These are phyloP conservation scores for Claviceps arundinis DNA, from an alignment of 2,329 filamentous ascomycete species.

Conservation along the genomic window DNA sequence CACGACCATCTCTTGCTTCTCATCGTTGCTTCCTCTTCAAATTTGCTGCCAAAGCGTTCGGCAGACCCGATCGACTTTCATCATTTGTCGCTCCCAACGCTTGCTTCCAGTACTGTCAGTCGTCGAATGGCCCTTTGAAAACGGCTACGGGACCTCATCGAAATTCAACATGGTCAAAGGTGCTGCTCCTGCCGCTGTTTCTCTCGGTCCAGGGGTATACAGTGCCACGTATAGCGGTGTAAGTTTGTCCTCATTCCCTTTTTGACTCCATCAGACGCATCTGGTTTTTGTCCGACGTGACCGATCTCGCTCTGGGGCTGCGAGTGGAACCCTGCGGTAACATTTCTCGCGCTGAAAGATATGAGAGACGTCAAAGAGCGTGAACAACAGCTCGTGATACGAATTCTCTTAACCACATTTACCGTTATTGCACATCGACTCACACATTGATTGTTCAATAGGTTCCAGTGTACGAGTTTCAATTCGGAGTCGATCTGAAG, in stretches of 20 bases:
- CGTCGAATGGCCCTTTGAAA: background rate
- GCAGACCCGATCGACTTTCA: background rate
- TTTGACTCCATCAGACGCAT: background rate
- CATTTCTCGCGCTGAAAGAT: background rate
- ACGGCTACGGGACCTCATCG: slow-evolving; percentile 2
- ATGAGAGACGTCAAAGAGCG: background rate
- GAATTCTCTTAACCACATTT: background rate
- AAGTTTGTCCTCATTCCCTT: slow-evolving; percentile 16
- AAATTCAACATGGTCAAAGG: slow-evolving; percentile 34
- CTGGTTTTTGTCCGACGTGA: background rate
- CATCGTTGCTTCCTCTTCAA: background rate
- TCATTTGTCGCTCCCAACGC: background rate
- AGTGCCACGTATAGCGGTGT: slow-evolving; percentile 59
- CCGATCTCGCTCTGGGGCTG: background rate
- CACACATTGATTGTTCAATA: slow-evolving; percentile 22
- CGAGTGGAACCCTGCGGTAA: background rate
- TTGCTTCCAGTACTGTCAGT: background rate
- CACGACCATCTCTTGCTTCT: background rate
- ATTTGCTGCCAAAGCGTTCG: too few relatives aligned
- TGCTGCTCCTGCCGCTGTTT: slow-evolving; percentile 14
- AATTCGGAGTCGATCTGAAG: slow-evolving; percentile 64
- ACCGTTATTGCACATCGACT: background rate
- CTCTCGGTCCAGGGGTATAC: slow-evolving; percentile 40
- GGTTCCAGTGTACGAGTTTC: slow-evolving; percentile 92
- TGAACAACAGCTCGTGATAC: too few relatives aligned